Evolutionary conservation across 177 flowering plant species (phyloP).

Genomic region (Vitis hybrid): DNA sequence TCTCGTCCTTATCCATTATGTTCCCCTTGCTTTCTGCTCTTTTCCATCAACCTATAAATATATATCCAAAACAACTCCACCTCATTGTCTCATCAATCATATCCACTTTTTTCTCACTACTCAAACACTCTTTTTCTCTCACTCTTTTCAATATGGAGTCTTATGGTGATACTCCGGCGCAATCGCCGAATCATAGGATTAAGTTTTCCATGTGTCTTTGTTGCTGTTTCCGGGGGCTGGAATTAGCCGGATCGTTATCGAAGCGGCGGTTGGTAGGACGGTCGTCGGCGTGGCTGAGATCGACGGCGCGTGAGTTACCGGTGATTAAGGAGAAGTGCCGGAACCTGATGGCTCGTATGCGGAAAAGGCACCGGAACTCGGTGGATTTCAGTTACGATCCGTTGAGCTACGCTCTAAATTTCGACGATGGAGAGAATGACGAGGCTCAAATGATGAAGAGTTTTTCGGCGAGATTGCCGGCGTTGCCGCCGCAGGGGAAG

Average conservation of each 20-base stretch:
- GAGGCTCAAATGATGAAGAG: conserved; percentile 29
- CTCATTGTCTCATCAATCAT: too few relatives aligned
- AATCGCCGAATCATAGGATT: conserved; percentile 19
- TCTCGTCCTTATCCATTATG: background rate
- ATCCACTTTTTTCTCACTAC: too few relatives aligned
- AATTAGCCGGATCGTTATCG: background rate
- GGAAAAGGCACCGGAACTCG: conserved; percentile 25
- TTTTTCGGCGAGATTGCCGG: conserved; percentile 47
- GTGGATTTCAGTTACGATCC: conserved; percentile 59
- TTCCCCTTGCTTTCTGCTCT: background rate
- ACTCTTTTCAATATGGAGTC: conserved; percentile 1
- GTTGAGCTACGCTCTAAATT: conserved; percentile 57
- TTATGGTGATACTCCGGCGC: conserved; percentile 5
- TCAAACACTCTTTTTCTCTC: background rate
- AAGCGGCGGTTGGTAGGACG: background rate
- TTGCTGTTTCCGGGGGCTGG: conserved; percentile 23
- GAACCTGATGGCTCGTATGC: conserved; percentile 25
- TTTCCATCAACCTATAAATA: background rate
- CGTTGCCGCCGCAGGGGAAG: conserved; percentile 24
- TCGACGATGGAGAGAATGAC: conserved; percentile 38
- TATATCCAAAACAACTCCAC: too few relatives aligned
- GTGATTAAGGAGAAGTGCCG: conserved; percentile 42
- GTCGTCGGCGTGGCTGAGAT: conserved; percentile 21
- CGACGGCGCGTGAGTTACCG: conserved; percentile 36
- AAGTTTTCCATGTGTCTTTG: conserved; percentile 24